Evolutionary conservation across 176 grass and related monocot species (phyloP), one percentile per base, ranked within the genome.

Genomic region (Lolium multiflorum): DNA sequence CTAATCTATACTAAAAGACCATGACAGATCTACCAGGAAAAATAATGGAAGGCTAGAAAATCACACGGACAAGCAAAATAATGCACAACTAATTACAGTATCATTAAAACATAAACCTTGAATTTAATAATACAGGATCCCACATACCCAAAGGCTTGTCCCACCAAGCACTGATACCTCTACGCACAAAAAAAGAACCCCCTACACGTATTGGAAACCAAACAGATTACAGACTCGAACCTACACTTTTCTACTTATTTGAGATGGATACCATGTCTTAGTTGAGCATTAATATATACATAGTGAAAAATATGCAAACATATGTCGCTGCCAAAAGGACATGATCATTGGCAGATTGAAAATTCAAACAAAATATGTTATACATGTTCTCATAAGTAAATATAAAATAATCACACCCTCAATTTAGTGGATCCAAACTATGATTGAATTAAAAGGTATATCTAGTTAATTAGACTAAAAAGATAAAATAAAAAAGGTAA

Each of bases 21-120:
- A 74, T 74, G 71, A 74, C 7, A 3, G 46, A 15, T 74, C 22
- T 28, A 74, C 46, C 71, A 74, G 46, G 46, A 51, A 74, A 73
- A 24, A 24, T n/a, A 48, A n/a, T n/a, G n/a, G n/a, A 13, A 24
- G 11, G 5, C 70, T 73, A 73, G 41, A 73, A 71, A 73, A 73
- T 47, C 43, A 47, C 69, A 72, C 18, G 21, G 39, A 72, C 12
- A 47, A 22, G 18, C 39, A 47, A 72, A 72, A 24, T 6, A 72
- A 22, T 44, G 41, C 18, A 44, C 41, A 11, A 47, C 46, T 47
- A 72, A 72, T 72, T 72, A 47, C 11, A 72, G 43, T 47, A 47
- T 72, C 9, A 1, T 71, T 72, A 46, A 46, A 74, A 49, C 43
- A 50, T 15, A 74, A 50, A 11, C 44, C 13, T 26, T 74, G 71